Base-by-base conservation (phyloP, 1,284 basidiomycete genomes). In the Schizophyllum commune region DNA sequence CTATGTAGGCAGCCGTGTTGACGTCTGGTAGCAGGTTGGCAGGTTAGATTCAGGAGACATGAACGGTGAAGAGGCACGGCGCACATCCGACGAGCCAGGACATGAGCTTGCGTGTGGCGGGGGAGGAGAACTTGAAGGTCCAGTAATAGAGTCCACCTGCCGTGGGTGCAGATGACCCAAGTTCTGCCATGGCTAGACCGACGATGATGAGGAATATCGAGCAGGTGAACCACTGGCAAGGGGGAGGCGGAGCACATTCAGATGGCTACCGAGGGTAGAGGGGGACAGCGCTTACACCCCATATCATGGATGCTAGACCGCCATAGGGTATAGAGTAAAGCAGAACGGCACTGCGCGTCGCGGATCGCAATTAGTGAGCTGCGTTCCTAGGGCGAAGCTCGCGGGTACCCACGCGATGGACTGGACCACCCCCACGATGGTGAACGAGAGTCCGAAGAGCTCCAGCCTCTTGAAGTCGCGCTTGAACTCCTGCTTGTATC, bases 1-100 rank as follows among this genome's bases (percentile, higher is more conserved):
- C 75, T 59, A 92, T 82, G 54, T 82, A 84, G 0, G 88, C 89
- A 27, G 92, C 77, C 0, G 88, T 89, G 63, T 90, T 91, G 0
- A 86, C 77, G 67, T 91, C 88, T 91, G 56, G 32, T 57, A 3
- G 22, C 20, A 20, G 15, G 56, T 32, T 17, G 55, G 53, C 55
- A 27, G 27, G 34, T 60, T 57, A 53, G 51, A 15, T 20, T 60
- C 56, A 56, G 34, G n/a, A 13, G 13, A 47, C 20, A n/a, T 55
- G 11, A 21, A 19, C 21, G 13, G 27, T 34, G 22, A 22, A 19
- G 32, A 22, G 52, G 21, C 22, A 27, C 32, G 2, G 60, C 58
- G 8, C 57, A 67, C 67, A 69, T 60, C 69, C 69, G 20, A 69
- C 61, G 32, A 70, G 56, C 69, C 69, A 70, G 9, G 62, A 69